A percentile compares a stretch with the other conserved stretches of the same genome.
phyloP scores from a whole-genome alignment of 768 basidiomycete genomes.

The Boletus sensibilis region DNA sequence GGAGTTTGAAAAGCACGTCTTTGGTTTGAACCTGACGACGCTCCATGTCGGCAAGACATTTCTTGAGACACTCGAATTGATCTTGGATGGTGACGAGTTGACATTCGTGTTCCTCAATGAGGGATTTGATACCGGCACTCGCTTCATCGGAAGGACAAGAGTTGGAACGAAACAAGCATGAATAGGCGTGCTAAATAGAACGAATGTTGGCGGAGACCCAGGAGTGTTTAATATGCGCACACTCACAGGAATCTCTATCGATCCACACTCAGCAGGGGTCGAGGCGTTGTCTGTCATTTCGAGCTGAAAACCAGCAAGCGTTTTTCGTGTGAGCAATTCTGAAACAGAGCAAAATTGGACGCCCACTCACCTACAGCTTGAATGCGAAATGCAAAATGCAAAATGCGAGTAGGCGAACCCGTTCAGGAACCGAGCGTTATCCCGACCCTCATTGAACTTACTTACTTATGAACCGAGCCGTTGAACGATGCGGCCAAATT shows the following conservation, averaged over 20 bases:
- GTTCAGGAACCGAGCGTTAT: too few relatives aligned
- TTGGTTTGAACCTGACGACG: constrained; percentile 1
- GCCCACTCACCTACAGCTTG: background rate
- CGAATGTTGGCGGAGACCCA: background rate
- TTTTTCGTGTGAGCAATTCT: background rate
- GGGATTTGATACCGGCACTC: constrained; percentile 8
- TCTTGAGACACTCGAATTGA: constrained; percentile 8
- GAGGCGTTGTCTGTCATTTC: background rate
- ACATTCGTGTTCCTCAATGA: constrained; percentile 16
- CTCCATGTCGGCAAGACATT: constrained; percentile 13
- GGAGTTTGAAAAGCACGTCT: constrained; percentile 15
- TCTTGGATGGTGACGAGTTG: constrained; percentile 14
- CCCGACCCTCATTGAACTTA: too few relatives aligned
- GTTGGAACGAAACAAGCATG: constrained; percentile 16
- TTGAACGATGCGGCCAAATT: too few relatives aligned
- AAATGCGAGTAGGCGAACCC: background rate
- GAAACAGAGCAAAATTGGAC: background rate
- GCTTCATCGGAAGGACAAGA: constrained; percentile 12
- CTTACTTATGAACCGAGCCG: background rate
- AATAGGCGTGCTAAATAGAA: constrained; percentile 9
- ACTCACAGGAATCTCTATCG: constrained; percentile 16
- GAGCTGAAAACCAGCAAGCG: background rate
- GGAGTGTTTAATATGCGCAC: too few relatives aligned
- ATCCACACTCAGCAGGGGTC: background rate
- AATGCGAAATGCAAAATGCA: too few relatives aligned